Evolutionary conservation across 305 asterid species (phyloP).

Genomic region (Euphrasia arctica): DNA sequence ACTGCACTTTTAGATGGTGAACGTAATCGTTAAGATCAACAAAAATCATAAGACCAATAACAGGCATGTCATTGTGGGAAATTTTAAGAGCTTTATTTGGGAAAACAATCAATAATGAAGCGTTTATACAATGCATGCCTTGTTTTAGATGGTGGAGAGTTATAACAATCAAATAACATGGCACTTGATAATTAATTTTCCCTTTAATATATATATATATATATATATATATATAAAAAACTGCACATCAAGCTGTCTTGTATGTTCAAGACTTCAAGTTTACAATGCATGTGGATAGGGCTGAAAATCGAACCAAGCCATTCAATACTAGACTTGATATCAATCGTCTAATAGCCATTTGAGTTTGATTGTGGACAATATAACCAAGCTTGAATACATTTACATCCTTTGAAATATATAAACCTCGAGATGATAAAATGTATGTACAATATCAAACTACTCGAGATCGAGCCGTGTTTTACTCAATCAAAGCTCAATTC

Average conservation of each 20-base stretch:
- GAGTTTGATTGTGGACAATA: no score
- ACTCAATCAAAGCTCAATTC: no score
- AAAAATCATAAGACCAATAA: not conserved
- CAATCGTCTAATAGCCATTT: no score
- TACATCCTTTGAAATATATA: no score
- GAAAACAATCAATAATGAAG: not conserved
- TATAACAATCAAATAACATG: not conserved
- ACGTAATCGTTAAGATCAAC: not conserved
- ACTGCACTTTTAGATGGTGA: conserved; percentile 12
- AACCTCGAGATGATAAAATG: no score
- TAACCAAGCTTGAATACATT: no score
- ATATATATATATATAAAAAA: not conserved
- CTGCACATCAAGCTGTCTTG: not conserved
- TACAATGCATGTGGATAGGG: not conserved
- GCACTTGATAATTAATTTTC: conserved; percentile 4
- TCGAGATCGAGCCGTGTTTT: no score
- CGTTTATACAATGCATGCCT: not conserved
- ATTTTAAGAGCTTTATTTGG: not conserved
- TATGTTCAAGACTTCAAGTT: not conserved
- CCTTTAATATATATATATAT: not conserved
- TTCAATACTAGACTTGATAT: no score
- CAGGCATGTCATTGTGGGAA: not conserved
- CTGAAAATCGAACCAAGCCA: no score
- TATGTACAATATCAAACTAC: no score
- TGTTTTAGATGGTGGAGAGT: conserved; percentile 1